phyloP scores from a whole-genome alignment of 2,329 filamentous ascomycete genomes.

The Canariomyces notabilis region DNA sequence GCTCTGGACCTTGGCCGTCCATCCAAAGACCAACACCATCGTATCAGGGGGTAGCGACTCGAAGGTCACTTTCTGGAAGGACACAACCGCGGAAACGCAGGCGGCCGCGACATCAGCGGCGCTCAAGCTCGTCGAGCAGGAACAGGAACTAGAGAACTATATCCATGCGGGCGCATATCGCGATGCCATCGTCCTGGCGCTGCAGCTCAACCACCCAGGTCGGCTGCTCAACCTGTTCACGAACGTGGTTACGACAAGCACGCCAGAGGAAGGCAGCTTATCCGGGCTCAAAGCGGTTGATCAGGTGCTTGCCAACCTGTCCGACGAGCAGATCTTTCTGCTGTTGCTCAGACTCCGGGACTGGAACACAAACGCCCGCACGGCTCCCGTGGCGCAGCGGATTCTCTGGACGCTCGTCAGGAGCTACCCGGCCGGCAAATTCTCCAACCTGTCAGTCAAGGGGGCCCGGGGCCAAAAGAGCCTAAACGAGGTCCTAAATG shows the following conservation, averaged over 20 bases:
- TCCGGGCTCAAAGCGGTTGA: conserved; percentile 69
- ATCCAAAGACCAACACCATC: conserved; percentile 64
- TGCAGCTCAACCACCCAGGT: conserved; percentile 91
- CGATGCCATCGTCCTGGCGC: conserved; percentile 84
- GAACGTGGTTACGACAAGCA: conserved; percentile 61
- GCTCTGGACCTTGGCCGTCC: conserved; percentile 81
- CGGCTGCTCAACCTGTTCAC: conserved; percentile 81
- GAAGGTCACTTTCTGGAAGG: conserved; percentile 91
- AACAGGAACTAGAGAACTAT: conserved; percentile 90
- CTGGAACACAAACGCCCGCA: conserved; percentile 95
- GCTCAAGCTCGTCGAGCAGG: conserved; percentile 76
- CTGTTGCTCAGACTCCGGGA: conserved; percentile 80
- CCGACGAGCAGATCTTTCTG: conserved; percentile 78
- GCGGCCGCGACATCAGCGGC: conserved; percentile 68
- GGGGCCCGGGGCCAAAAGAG: conserved; percentile 56
- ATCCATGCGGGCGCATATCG: conserved; percentile 84
- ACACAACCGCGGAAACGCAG: conserved; percentile 79
- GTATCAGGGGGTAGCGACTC: conserved; percentile 91
- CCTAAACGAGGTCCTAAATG: conserved; percentile 78
- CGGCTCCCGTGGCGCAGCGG: conserved; percentile 76
- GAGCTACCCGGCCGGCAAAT: conserved; percentile 71
- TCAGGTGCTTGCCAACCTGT: conserved; percentile 71
- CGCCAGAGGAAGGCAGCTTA: conserved; percentile 58
- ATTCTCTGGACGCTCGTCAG: conserved; percentile 75
- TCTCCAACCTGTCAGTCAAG: conserved; percentile 64